Evolutionary conservation across 2,329 filamentous ascomycete species (phyloP).

Genomic region (Neobulgaria alba): DNA sequence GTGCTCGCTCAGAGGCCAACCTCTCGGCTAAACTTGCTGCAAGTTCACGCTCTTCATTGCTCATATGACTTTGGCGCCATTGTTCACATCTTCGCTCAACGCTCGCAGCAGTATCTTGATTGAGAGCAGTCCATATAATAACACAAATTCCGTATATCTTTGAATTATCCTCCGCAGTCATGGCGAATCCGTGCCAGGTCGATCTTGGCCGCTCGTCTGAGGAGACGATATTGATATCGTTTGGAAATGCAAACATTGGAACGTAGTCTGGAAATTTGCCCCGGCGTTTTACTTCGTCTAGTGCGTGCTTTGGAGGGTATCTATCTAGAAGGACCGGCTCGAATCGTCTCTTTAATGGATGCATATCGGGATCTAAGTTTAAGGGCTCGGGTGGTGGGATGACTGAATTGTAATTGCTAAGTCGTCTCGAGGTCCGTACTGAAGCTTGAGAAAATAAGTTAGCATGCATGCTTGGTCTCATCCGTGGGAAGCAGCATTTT

Average conservation of each 20-base stretch:
- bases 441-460: conserved; percentile 41
- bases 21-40: conserved; percentile 86
- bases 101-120: conserved; percentile 71
- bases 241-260: conserved; percentile 98
- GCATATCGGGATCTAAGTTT: conserved; percentile 84
- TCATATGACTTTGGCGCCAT: conserved; percentile 83
- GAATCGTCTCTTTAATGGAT: conserved; percentile 86
- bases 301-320: conserved; percentile 76
- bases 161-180: conserved; percentile 88
- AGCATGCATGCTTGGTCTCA: conserved; percentile 4
- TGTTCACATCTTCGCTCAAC: conserved; percentile 75
- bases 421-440: conserved; percentile 71
- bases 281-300: conserved; percentile 70
- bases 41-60: conserved; percentile 80
- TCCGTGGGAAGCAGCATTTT: too few species aligned
- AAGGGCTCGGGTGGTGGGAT: conserved; percentile 90
- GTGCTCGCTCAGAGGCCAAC: conserved; percentile 77
- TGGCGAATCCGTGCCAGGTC: conserved; percentile 98
- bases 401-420: conserved; percentile 98
- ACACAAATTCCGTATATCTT: conserved; percentile 88
- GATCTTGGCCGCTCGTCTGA: conserved; percentile 87
- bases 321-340: conserved; percentile 93
- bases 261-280: conserved; percentile 94
- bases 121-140: conserved; percentile 86
- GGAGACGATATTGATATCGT: conserved; percentile 94